Percentiles rank a stretch among this genome's conserved stretches.
Conservation (phyloP, 495 filamentous ascomycete genomes). For the Neurospora sp. region DNA sequence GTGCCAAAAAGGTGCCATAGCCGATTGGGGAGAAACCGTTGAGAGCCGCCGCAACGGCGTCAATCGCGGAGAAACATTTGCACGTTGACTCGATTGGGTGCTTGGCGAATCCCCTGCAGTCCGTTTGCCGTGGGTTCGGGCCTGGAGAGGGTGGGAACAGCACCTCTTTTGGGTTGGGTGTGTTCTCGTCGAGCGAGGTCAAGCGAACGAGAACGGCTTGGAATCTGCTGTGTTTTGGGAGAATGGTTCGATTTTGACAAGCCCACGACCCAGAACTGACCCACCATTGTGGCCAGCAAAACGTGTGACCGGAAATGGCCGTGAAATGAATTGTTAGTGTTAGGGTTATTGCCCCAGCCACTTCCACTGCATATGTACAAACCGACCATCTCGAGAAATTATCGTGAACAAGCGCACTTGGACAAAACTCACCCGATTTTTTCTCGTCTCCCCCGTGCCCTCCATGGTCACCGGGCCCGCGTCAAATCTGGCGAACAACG, state of each 20-base stretch:
- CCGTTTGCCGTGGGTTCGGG: not conserved
- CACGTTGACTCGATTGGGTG: not conserved
- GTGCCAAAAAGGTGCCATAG: not conserved
- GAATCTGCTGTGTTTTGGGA: not conserved
- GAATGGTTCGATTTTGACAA: not conserved
- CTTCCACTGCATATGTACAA: not conserved
- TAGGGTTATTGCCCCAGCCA: not conserved
- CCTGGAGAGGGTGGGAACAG: not conserved
- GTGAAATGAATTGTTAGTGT: slow-evolving; percentile 13
- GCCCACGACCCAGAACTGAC: slow-evolving; percentile 5
- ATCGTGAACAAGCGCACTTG: slow-evolving; percentile 5
- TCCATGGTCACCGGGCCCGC: not conserved
- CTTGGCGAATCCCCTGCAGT: not conserved
- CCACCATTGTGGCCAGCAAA: slow-evolving; percentile 7
- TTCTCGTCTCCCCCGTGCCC: not conserved
- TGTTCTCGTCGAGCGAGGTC: not conserved
- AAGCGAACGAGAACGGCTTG: not conserved
- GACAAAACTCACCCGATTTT: not conserved
- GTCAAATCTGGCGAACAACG: not conserved
- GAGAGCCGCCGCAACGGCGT: not conserved
- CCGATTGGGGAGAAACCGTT: not conserved
- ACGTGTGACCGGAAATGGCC: slow-evolving; percentile 19
- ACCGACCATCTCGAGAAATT: slow-evolving; percentile 11
- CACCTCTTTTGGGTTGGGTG: not conserved
- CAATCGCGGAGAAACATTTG: not conserved